Evolutionary conservation across 208 protist species (phyloP).

Genomic region (Leishmania guyanensis): DNA sequence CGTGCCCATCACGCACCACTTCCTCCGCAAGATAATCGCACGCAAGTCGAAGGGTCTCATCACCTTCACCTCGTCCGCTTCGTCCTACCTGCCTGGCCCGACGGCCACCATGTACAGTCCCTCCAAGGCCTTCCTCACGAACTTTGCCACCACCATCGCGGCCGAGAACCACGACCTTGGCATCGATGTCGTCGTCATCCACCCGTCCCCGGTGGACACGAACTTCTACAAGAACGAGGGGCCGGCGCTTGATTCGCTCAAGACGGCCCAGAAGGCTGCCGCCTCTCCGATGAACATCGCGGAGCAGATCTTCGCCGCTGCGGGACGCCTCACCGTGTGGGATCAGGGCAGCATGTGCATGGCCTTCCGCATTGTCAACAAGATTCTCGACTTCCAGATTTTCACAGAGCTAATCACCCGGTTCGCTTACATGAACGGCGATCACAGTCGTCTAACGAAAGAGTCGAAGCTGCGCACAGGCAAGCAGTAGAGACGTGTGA

Average conservation of each 20-base stretch:
- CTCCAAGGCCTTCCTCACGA: conserved; percentile 92
- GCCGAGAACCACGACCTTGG: conserved; percentile 81
- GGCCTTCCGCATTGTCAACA: conserved; percentile 76
- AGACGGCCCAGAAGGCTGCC: conserved; percentile 71
- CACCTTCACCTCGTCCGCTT: conserved; percentile 88
- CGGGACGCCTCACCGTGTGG: conserved; percentile 83
- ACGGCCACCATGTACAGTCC: conserved; percentile 90
- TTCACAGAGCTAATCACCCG: conserved; percentile 82
- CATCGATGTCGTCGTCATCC: conserved; percentile 88
- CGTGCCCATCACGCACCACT: conserved; percentile 90
- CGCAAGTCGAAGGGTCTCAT: conserved; percentile 78
- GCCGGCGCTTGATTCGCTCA: conserved; percentile 70
- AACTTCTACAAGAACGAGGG: conserved; percentile 92
- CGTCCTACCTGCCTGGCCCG: conserved; percentile 85
- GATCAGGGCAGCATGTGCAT: conserved; percentile 80
- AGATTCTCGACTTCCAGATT: conserved; percentile 86
- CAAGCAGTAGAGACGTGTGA: conserved; percentile 14
- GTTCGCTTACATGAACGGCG: conserved; percentile 71
- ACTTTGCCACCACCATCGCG: conserved; percentile 82
- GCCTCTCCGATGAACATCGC: conserved; percentile 80
- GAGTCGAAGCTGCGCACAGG: conserved; percentile 54
- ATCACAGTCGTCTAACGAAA: conserved; percentile 60
- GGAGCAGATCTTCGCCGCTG: conserved; percentile 81
- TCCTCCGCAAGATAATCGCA: conserved; percentile 87
- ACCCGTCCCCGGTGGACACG: conserved; percentile 88